These are phyloP conservation scores for Clonostachys byssicola DNA, from an alignment of 2,329 filamentous ascomycete genomes.

Conservation along the genomic window DNA sequence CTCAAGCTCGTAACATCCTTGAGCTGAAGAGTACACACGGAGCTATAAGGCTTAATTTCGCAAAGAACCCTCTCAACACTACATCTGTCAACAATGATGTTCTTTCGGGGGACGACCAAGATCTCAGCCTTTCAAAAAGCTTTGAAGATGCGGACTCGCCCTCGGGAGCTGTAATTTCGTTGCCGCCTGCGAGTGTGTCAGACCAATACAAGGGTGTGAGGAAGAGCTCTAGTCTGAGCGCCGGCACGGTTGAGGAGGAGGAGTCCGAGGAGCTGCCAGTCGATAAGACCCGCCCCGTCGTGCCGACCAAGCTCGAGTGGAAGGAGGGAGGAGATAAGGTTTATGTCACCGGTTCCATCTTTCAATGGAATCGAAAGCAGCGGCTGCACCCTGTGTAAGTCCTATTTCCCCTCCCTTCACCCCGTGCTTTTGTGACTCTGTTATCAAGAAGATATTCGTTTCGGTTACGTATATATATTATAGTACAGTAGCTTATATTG, in stretches of 20 bases:
- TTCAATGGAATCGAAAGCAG: constrained; percentile 95
- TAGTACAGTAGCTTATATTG: constrained; percentile 12
- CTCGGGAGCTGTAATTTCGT: too few species aligned
- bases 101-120: too few species aligned
- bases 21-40: constrained; percentile 86
- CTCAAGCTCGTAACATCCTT: constrained; percentile 80
- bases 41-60: constrained; percentile 92
- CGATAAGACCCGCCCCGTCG: constrained; percentile 72
- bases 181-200: not conserved
- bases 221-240: constrained; percentile 55
- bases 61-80: constrained; percentile 54
- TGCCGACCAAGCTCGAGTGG: constrained; percentile 87
- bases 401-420: not conserved
- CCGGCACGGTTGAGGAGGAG: constrained; percentile 67
- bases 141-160: too few species aligned
- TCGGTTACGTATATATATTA: constrained; percentile 13
- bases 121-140: too few species aligned
- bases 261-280: constrained; percentile 72
- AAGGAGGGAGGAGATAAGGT: constrained; percentile 77
- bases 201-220: too few species aligned
- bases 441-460: not conserved
- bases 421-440: not conserved
- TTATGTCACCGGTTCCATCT: constrained; percentile 96
- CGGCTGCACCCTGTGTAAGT: constrained; percentile 81
- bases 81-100: too few species aligned